A percentile compares a stretch with the other conserved stretches of the same genome.
Conservation (phyloP, 768 basidiomycete species). For the Amanita fuliginea region DNA sequence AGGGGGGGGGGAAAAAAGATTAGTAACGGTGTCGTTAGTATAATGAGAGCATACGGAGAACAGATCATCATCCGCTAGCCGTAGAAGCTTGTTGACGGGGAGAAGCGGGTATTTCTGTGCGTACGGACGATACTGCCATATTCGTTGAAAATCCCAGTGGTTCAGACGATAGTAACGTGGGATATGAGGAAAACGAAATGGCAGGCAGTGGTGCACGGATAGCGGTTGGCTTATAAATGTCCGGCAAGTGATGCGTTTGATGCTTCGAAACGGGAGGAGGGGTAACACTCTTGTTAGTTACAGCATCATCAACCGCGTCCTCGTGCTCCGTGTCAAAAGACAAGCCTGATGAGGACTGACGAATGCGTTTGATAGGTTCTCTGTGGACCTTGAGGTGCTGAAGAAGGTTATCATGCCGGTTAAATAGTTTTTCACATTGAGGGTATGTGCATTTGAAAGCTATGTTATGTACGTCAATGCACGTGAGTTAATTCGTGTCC, state of each 20-base stretch:
- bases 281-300: background rate
- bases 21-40: too few species aligned
- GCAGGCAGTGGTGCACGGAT: background rate
- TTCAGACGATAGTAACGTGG: slow-evolving; percentile 10
- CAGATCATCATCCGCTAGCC: background rate
- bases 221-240: background rate
- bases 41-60: too few species aligned
- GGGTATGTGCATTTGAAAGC: slow-evolving; percentile 65
- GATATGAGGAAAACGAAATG: background rate
- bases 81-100: slow-evolving; percentile 7
- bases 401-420: slow-evolving; percentile 69
- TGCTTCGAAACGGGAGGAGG: background rate
- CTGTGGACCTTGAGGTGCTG: slow-evolving; percentile 71
- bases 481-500: slow-evolving; percentile 10
- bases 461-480: slow-evolving; percentile 24
- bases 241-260: background rate
- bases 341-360: background rate
- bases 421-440: slow-evolving; percentile 63
- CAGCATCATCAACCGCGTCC: background rate
- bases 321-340: slow-evolving; percentile 1
- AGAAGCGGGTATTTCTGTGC: slow-evolving; percentile 29
- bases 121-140: slow-evolving; percentile 33
- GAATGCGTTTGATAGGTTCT: slow-evolving; percentile 12
- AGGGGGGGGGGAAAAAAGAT: background rate
- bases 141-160: slow-evolving; percentile 22